phyloP scores from a whole-genome alignment of 345 rosid genomes.

The Gossypium herbaceum region DNA sequence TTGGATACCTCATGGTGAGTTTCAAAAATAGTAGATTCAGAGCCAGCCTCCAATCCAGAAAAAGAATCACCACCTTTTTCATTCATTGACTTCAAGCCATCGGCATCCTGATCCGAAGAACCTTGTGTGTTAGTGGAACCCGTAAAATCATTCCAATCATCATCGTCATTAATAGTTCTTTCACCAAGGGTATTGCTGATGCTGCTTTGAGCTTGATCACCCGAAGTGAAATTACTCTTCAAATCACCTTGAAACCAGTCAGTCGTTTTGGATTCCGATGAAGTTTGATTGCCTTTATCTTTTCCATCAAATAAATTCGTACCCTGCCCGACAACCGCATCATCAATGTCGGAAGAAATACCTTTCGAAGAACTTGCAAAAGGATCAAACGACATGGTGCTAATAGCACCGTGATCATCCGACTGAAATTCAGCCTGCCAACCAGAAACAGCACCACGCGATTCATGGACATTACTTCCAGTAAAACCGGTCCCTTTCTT shows the following conservation, averaged over 20 bases:
- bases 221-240: background rate
- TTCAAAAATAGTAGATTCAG: constrained; percentile 41
- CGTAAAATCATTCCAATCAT: constrained; percentile 69
- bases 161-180: constrained; percentile 12
- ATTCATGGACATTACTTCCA: constrained; percentile 28
- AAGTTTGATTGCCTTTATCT: constrained; percentile 1
- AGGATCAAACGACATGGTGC: constrained; percentile 2
- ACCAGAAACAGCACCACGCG: constrained; percentile 22
- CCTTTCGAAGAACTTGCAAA: constrained; percentile 6
- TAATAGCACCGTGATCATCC: background rate
- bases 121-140: constrained; percentile 42
- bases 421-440: constrained; percentile 21
- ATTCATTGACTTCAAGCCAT: constrained; percentile 15
- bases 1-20: constrained; percentile 28
- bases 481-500: constrained; percentile 23
- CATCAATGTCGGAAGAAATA: background rate
- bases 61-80: constrained; percentile 34
- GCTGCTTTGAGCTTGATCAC: constrained; percentile 32
- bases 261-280: background rate
- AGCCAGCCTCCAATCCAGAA: constrained; percentile 48
- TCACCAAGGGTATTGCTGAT: constrained; percentile 26
- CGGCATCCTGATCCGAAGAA: constrained; percentile 21
- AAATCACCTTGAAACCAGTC: constrained; percentile 2
- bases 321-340: background rate
- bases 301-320: background rate